A percentile compares a stretch with the other conserved stretches of the same genome.
Conservation (phyloP, 345 rosid genomes). For the Punica granatum region DNA sequence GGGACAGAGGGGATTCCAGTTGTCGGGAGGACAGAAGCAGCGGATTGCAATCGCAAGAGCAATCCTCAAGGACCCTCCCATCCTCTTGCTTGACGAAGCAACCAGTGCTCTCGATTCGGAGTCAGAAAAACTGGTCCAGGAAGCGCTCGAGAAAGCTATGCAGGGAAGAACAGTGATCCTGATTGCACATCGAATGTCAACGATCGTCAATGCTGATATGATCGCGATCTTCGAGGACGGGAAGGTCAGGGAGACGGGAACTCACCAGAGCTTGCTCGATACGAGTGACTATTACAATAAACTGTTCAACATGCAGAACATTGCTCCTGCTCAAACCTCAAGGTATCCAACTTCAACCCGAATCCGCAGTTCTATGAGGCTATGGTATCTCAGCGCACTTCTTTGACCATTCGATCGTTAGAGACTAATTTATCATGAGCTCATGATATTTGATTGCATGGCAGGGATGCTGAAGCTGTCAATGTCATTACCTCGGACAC, state of each 20-base stretch:
- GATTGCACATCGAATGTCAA: conserved; percentile 60
- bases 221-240: conserved; percentile 54
- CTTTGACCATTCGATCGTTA: too few species aligned
- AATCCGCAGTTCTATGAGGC: neutral
- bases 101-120: conserved; percentile 67
- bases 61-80: conserved; percentile 53
- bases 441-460: conserved; percentile 5
- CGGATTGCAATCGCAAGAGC: conserved; percentile 66
- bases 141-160: conserved; percentile 56
- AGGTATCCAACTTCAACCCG: conserved; percentile 23
- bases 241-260: conserved; percentile 45
- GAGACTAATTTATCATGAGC: neutral
- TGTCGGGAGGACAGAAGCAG: conserved; percentile 70
- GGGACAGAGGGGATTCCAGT: conserved; percentile 59
- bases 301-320: conserved; percentile 40
- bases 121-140: conserved; percentile 54
- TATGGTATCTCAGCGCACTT: neutral
- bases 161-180: conserved; percentile 48
- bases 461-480: conserved; percentile 17
- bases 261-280: conserved; percentile 41
- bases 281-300: conserved; percentile 33
- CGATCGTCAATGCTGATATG: conserved; percentile 46
- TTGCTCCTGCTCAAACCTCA: conserved; percentile 15
- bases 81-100: conserved; percentile 64
- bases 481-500: neutral